Evolutionary conservation across 2,329 filamentous ascomycete genomes (phyloP), one percentile per base, ranked within the genome.

Genomic region (Xylaria sp.): DNA sequence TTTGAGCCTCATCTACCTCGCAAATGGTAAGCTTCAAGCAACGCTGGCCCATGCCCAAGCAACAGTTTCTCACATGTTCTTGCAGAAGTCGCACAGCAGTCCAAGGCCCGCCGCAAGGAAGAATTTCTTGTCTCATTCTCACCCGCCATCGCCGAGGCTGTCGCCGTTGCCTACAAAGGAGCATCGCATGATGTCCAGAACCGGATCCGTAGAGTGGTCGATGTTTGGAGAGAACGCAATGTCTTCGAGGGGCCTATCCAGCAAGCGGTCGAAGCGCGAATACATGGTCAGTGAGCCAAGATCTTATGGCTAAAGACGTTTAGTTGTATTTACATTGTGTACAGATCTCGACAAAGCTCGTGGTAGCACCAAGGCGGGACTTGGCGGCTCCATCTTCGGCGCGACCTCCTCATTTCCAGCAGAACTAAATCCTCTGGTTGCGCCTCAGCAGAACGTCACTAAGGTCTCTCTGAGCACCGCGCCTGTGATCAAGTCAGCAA

Each of bases 91-190:
- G 92, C 94, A 25, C 96, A 99, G 79, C 96, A 98, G 78, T 97
- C 94, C 28, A 97, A 97, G 81, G 95, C 93, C 57, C 91, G 95
- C 44, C 91, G 92, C 72, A 98, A 97, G 81, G 90, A 94, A 63
- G 96, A 99, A 76, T 99, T 99, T 75, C 87, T 98, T 15, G 87
- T 92, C 70, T 95, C 96, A 8, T 98, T 97, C 81, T 92, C 95
- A 55, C 94, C 96, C 4, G 88, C 97, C 74, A 92, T 99, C 72
- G 93, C 93, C 23, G 96, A 99, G 80, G 95, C 94, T n/a, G 91
- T 92, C 10, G 87, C 93, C 15, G 86, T 89, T n/a, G 95, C 96
- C 48, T 99, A 98, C 80, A 97, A 95, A 81, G 94, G 94, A 70
- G 91, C 94, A 1, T 90, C 93, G 8, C 87, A 90, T 46, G 95